Percentiles rank a stretch among this genome's conserved stretches.
Evolutionary conservation across 2,329 filamentous ascomycete species (phyloP).

Genomic region (Penicillium sp.): DNA sequence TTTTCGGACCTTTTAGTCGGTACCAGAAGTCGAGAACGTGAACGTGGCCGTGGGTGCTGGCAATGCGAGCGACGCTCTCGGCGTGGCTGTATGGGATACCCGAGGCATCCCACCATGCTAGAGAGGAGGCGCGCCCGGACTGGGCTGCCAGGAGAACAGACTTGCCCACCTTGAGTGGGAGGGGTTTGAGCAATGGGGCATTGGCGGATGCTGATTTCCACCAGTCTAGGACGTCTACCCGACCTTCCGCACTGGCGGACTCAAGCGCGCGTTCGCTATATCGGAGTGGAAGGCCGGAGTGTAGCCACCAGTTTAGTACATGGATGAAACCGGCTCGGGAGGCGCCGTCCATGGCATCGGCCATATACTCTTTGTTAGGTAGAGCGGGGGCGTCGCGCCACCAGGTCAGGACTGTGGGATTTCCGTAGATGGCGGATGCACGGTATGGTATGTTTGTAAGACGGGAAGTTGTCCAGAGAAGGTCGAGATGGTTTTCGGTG

Average conservation of each 20-base stretch:
- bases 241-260: constrained; percentile 76
- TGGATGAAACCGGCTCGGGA: constrained; percentile 79
- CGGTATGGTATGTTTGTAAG: constrained; percentile 78
- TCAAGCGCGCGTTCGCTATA: constrained; percentile 86
- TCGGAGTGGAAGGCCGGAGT: constrained; percentile 69
- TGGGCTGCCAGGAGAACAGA: constrained; percentile 79
- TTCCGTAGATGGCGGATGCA: constrained; percentile 79
- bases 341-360: constrained; percentile 80
- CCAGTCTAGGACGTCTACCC: constrained; percentile 85
- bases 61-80: constrained; percentile 76
- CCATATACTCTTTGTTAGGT: constrained; percentile 77
- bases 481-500: constrained; percentile 61
- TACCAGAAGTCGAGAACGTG: constrained; percentile 80
- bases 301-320: constrained; percentile 87
- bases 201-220: constrained; percentile 69
- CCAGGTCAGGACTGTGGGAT: constrained; percentile 79
- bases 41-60: constrained; percentile 78
- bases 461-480: constrained; percentile 82
- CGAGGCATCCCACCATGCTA: constrained; percentile 83
- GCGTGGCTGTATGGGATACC: constrained; percentile 74
- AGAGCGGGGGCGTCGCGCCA: constrained; percentile 82
- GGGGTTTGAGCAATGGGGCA: constrained; percentile 48
- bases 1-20: constrained; percentile 64
- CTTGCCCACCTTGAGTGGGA: constrained; percentile 73
- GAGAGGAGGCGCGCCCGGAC: constrained; percentile 68